phyloP scores from a whole-genome alignment of 768 basidiomycete species.

The Hericium alpestre region DNA sequence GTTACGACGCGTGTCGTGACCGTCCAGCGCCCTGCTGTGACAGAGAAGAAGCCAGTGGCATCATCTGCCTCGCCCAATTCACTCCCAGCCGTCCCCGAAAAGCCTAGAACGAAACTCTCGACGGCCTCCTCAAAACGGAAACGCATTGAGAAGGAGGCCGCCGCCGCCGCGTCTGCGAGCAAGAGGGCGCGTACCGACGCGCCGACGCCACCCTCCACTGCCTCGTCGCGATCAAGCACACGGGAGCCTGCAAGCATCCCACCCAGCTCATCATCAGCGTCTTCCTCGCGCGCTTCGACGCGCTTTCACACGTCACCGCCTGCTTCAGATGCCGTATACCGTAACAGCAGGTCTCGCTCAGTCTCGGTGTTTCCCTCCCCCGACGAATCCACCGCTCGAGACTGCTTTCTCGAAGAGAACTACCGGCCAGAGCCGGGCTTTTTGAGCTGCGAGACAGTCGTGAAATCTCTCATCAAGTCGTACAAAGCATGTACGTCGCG shows the following conservation, averaged over 20 bases:
- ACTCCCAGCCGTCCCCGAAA: neutral
- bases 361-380: slow-evolving; percentile 37
- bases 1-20: slow-evolving; percentile 23
- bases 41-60: neutral
- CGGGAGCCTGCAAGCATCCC: slow-evolving; percentile 7
- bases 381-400: slow-evolving; percentile 28
- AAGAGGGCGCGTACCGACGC: slow-evolving; percentile 1
- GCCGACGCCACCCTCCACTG: slow-evolving; percentile 14
- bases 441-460: slow-evolving; percentile 56
- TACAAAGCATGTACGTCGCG: slow-evolving; percentile 57
- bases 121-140: neutral
- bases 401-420: slow-evolving; percentile 44
- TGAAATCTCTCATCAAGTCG: slow-evolving; percentile 48
- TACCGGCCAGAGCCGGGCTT: slow-evolving; percentile 42
- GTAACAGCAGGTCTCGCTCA: slow-evolving; percentile 53
- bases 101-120: neutral
- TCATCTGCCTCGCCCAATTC: neutral
- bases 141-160: neutral
- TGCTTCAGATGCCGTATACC: slow-evolving; percentile 11
- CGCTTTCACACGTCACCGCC: slow-evolving; percentile 18
- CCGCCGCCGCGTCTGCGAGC: neutral
- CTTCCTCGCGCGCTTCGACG: slow-evolving; percentile 12
- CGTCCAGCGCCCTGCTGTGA: slow-evolving; percentile 6
- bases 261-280: slow-evolving; percentile 10
- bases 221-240: slow-evolving; percentile 13